Evolutionary conservation across 345 rosid species (phyloP), one percentile per base, ranked within the genome.

Genomic region (Gossypium bickii): DNA sequence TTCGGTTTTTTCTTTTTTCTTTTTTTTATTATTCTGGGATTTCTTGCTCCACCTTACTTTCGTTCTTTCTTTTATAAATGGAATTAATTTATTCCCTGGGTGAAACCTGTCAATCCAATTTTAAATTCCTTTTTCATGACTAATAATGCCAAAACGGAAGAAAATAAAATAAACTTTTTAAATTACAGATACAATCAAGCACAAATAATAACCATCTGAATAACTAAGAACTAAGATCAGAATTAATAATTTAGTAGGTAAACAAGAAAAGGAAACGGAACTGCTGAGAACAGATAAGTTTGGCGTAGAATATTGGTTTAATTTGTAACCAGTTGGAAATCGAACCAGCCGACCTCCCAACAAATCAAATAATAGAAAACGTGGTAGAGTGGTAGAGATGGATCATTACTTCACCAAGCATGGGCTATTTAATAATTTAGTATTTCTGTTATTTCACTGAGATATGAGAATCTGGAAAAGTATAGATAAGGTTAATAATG

Each of bases 1-100:
- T 16, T 16, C 2, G 24, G 22, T 0, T 4, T 34, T 29, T 34
- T 4, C 4, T 34, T 0, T 0, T 3, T 57, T 56, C 4, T 12
- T 9, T 2, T 2, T 56, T 11, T 11, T 9, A 2, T 7, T 57
- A 11, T 10, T 2, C 10, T 56, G 60, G 60, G 64, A 15, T 62
- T 62, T 62, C 47, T 34, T 62, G 47, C 47, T 25, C 27, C 43
- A 13, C 9, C 64, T 60, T 24, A 24, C 24, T 24, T 25, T 12
- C 63, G 12, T 7, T 24, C 0, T 11, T 22, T 59, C 1, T 13
- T n/a, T 55, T 3, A 51, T 3, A n/a, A n/a, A n/a, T 2, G 49
- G 12, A 45, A 20, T n/a, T 55, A 55, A 8, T 55, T 55, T 55
- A 18, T 18, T 9, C 24, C 60, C 22, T 45, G 12, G 1, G 49